These are phyloP conservation scores for Trypanosoma avium DNA, from an alignment of 208 protist genomes.

Conservation along the genomic window DNA sequence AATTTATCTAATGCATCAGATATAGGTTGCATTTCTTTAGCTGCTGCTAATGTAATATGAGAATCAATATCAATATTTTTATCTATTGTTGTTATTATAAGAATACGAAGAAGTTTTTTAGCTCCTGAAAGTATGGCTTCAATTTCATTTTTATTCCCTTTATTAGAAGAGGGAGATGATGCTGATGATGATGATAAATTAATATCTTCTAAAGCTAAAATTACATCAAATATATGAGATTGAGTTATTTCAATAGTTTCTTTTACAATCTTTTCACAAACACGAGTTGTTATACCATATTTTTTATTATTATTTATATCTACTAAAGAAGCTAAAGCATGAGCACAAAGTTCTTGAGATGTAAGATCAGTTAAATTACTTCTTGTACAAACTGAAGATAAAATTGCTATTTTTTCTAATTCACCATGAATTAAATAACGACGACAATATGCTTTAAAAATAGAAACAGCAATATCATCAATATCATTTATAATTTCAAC, in stretches of 20 bases:
- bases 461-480: slow-evolving; percentile 6
- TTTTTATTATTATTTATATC: background rate
- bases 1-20: slow-evolving; percentile 6
- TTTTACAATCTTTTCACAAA: background rate
- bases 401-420: slow-evolving; percentile 13
- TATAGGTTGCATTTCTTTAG: background rate
- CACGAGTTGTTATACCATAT: slow-evolving; percentile 1
- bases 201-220: slow-evolving; percentile 16
- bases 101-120: slow-evolving; percentile 2
- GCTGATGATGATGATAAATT: background rate
- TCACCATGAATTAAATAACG: slow-evolving; percentile 22
- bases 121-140: background rate
- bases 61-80: background rate
- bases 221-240: slow-evolving; percentile 5
- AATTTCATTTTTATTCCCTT: no score
- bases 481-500: slow-evolving; percentile 19
- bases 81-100: no score
- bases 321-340: background rate
- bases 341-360: background rate
- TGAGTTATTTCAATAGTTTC: slow-evolving; percentile 5
- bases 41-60: background rate
- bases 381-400: slow-evolving; percentile 7
- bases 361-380: slow-evolving; percentile 5
- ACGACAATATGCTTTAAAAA: slow-evolving; percentile 22
- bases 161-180: background rate